These are phyloP conservation scores for Penicillium fimorum DNA, from an alignment of 495 filamentous ascomycete genomes.

Conservation along the genomic window DNA sequence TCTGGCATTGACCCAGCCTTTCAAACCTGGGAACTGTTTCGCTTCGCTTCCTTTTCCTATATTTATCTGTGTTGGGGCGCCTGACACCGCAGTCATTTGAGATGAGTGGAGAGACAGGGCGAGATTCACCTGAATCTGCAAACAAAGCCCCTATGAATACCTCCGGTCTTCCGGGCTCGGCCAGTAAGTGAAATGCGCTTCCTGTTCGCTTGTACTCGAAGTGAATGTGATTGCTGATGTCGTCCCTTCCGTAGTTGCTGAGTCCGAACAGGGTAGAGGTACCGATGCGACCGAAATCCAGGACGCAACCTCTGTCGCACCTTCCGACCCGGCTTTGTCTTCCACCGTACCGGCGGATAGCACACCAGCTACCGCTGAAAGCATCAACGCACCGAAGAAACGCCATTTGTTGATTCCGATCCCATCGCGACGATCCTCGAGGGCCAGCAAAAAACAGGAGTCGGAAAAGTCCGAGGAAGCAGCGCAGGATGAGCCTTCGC, in stretches of 20 bases:
- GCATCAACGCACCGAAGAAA: slow-evolving; percentile 48
- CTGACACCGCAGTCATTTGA: slow-evolving; percentile 26
- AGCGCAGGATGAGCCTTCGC: slow-evolving; percentile 59
- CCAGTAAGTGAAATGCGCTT: slow-evolving; percentile 18
- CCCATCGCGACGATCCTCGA: slow-evolving; percentile 68
- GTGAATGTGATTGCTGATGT: slow-evolving; percentile 15
- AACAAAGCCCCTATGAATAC: slow-evolving; percentile 41
- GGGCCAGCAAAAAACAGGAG: slow-evolving; percentile 58
- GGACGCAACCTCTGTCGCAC: slow-evolving; percentile 26
- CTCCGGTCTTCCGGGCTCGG: slow-evolving; percentile 26
- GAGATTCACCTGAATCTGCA: slow-evolving; percentile 32
- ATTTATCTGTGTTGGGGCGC: slow-evolving; percentile 9
- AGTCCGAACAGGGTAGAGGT: slow-evolving; percentile 28
- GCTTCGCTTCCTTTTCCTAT: slow-evolving; percentile 9
- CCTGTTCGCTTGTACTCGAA: not conserved
- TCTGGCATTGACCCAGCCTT: slow-evolving; percentile 9
- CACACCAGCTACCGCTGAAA: slow-evolving; percentile 14
- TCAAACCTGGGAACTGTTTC: slow-evolving; percentile 4
- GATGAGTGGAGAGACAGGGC: slow-evolving; percentile 41
- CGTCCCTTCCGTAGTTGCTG: slow-evolving; percentile 26
- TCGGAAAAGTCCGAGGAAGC: slow-evolving; percentile 64
- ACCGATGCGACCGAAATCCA: slow-evolving; percentile 29
- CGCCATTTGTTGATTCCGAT: slow-evolving; percentile 57
- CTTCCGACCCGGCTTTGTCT: slow-evolving; percentile 24
- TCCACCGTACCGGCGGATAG: slow-evolving; percentile 19